Evolutionary conservation across 305 asterid genomes (phyloP).

Genomic region (Nicotiana rustica): DNA sequence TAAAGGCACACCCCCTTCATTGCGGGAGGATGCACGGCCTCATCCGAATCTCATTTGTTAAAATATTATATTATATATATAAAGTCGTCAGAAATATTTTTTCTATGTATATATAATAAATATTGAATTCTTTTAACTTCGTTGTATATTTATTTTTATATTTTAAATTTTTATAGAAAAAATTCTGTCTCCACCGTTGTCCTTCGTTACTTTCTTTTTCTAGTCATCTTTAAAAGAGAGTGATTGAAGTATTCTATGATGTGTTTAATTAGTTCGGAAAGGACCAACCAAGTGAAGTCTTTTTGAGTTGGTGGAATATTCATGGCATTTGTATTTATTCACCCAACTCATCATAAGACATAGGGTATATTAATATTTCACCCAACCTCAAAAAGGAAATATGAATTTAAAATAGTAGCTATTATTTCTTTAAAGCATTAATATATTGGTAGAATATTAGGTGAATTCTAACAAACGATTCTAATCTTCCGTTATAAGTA

Average conservation of each 20-base stretch:
- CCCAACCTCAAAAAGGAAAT: neutral
- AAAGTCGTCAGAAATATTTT: too few species aligned
- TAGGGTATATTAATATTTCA: neutral
- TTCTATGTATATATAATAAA: too few species aligned
- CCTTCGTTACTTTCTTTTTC: neutral
- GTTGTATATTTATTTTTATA: too few species aligned
- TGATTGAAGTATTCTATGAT: constrained; percentile 5
- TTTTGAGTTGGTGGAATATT: constrained; percentile 37
- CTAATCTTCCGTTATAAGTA: too few species aligned
- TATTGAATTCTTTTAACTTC: too few species aligned
- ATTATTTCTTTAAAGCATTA: neutral
- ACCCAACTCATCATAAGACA: neutral
- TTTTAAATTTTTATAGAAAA: too few species aligned
- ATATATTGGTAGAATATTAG: neutral
- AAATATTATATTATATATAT: too few species aligned
- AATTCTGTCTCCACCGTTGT: too few species aligned
- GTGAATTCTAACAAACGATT: too few species aligned
- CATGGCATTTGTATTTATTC: neutral
- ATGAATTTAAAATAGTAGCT: neutral
- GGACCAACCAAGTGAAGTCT: neutral
- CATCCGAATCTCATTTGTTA: too few species aligned
- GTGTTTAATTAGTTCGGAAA: constrained; percentile 5
- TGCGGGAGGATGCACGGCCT: too few species aligned
- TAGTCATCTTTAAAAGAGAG: neutral
- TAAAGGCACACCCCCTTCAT: neutral